A percentile compares a stretch with the other conserved stretches of the same genome.
phyloP scores from a whole-genome alignment of 805 yeast genomes.

The Ogataea salicorniae region DNA sequence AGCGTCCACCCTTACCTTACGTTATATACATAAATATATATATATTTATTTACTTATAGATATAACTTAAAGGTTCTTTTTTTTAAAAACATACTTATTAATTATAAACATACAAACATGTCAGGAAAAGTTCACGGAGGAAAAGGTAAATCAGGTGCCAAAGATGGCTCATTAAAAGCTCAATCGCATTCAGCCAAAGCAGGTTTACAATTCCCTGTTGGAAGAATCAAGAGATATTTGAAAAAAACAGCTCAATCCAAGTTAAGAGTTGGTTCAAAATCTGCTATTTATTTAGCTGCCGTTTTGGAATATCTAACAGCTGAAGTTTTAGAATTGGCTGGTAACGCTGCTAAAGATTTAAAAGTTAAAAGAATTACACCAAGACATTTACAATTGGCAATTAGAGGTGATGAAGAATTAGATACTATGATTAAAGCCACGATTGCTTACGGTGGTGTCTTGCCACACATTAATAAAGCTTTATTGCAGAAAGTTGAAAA shows the following conservation, averaged over 20 bases:
- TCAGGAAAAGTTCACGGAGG: conserved; percentile 90
- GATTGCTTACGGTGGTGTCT: conserved; percentile 96
- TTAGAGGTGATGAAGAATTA: conserved; percentile 97
- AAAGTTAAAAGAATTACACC: conserved; percentile 97
- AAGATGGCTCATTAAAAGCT: conserved; percentile 47
- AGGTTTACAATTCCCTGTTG: conserved; percentile 95
- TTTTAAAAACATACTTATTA: too few relatives aligned
- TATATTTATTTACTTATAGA: neutral
- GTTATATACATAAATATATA: too few relatives aligned
- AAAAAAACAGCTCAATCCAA: conserved; percentile 81
- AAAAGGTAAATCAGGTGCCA: conserved; percentile 89
- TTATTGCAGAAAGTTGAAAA: conserved; percentile 72
- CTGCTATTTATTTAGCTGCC: conserved; percentile 94
- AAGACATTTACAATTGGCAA: conserved; percentile 93
- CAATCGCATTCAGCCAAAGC: conserved; percentile 94
- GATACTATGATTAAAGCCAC: conserved; percentile 92
- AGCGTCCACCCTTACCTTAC: too few relatives aligned
- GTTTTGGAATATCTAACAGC: conserved; percentile 95
- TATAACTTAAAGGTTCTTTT: too few relatives aligned
- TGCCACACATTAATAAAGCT: conserved; percentile 88
- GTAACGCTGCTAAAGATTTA: conserved; percentile 95
- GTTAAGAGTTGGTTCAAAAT: conserved; percentile 63
- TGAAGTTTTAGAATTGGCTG: conserved; percentile 95
- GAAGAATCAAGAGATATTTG: conserved; percentile 95
- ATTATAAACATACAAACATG: conserved; percentile 40